These are phyloP conservation scores for Cyanophora paradoxa DNA, from an alignment of 78 protist species.

Conservation along the genomic window DNA sequence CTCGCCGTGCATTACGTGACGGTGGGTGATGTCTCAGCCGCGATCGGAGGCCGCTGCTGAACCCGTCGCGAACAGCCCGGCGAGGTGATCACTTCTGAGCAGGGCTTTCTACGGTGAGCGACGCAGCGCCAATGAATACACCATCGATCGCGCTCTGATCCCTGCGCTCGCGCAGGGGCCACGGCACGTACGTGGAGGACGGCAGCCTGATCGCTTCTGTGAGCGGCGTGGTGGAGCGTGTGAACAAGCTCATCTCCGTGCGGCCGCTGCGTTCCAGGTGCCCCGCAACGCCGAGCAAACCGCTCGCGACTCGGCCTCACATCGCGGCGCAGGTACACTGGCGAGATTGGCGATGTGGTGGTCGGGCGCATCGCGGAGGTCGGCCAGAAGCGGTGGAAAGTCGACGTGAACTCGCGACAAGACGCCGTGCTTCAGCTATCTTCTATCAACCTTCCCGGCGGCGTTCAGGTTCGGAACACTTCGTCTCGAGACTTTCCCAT, in stretches of 20 bases:
- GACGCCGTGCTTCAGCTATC: slow-evolving; percentile 25
- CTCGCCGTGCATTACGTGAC: no score
- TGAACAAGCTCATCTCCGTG: slow-evolving; percentile 40
- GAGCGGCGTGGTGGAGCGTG: slow-evolving; percentile 18
- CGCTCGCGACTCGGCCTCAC: not conserved
- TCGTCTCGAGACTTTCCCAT: no score
- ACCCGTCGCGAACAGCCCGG: no score
- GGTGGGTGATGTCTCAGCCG: no score
- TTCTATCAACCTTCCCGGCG: slow-evolving; percentile 36
- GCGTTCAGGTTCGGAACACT: not conserved
- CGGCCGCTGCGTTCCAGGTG: slow-evolving; percentile 3
- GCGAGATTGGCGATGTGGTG: slow-evolving; percentile 41
- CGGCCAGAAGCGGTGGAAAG: slow-evolving; percentile 32
- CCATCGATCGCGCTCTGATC: no score
- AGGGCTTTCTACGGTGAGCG: no score
- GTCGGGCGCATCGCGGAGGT: slow-evolving; percentile 24
- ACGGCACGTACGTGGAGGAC: slow-evolving; percentile 16
- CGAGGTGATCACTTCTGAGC: no score
- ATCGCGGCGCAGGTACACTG: not conserved
- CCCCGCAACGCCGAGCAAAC: no score
- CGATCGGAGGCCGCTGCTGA: no score
- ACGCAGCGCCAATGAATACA: no score
- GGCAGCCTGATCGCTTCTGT: slow-evolving; percentile 32
- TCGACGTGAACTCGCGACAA: slow-evolving; percentile 10
- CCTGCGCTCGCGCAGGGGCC: no score